A percentile compares a stretch with the other conserved stretches of the same genome.
Evolutionary conservation across 1,284 basidiomycete genomes (phyloP).

Genomic region (Vanrija sp.): DNA sequence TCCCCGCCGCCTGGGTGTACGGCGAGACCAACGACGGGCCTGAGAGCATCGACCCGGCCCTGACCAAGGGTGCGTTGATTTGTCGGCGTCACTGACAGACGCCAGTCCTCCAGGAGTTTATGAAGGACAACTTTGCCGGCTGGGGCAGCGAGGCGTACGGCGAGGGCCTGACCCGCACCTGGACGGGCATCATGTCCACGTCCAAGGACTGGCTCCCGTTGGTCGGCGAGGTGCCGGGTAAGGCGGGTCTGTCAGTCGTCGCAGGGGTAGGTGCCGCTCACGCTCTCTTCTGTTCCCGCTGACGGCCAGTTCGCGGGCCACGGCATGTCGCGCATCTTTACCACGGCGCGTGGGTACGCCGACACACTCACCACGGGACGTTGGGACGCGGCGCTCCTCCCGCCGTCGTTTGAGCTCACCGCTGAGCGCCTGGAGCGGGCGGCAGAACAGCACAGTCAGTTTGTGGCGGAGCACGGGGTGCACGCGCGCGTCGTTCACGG

Average conservation of each 20-base stretch:
- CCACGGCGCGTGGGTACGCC: slow-evolving; percentile 17
- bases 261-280: slow-evolving; percentile 7
- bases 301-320: slow-evolving; percentile 12
- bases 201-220: slow-evolving; percentile 27
- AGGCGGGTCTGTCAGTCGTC: slow-evolving; percentile 19
- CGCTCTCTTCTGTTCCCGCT: background rate
- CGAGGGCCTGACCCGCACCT: slow-evolving; percentile 24
- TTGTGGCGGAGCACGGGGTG: background rate
- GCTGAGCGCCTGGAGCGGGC: slow-evolving; percentile 16
- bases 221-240: slow-evolving; percentile 27
- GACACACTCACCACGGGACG: slow-evolving; percentile 15
- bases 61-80: slow-evolving; percentile 10
- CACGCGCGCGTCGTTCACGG: background rate
- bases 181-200: slow-evolving; percentile 25
- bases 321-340: slow-evolving; percentile 30
- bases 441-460: background rate
- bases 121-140: slow-evolving; percentile 15
- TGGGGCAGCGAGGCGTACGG: slow-evolving; percentile 25
- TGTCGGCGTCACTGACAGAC: background rate
- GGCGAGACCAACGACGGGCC: slow-evolving; percentile 20
- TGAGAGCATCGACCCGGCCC: slow-evolving; percentile 7
- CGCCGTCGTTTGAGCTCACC: slow-evolving; percentile 21
- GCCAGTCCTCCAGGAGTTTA: slow-evolving; percentile 17
- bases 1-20: slow-evolving; percentile 6
- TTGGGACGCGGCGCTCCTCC: slow-evolving; percentile 22